These are phyloP conservation scores for Phanerochaete sordida DNA, from an alignment of 768 basidiomycete genomes.

Conservation along the genomic window DNA sequence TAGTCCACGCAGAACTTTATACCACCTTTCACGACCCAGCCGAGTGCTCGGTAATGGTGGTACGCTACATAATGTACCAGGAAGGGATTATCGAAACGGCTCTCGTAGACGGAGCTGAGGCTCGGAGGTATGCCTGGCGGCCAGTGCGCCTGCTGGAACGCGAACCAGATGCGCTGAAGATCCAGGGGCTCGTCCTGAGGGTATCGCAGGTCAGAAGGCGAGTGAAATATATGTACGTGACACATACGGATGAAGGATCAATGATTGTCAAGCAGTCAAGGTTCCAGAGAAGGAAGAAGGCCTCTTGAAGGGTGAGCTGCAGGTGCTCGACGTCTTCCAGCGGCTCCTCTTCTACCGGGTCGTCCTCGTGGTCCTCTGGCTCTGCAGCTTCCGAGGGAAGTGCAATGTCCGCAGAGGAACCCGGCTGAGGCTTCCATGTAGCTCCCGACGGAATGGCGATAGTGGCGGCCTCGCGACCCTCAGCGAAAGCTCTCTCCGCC, in stretches of 20 bases:
- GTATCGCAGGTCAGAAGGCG: no score
- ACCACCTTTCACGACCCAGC: slow-evolving; percentile 95
- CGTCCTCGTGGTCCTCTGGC: slow-evolving; percentile 22
- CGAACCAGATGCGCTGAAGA: slow-evolving; percentile 56
- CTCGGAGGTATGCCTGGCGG: slow-evolving; percentile 31
- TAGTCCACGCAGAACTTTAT: slow-evolving; percentile 98
- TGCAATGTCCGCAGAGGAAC: slow-evolving; percentile 4
- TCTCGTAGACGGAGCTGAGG: slow-evolving; percentile 17
- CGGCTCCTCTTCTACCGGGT: slow-evolving; percentile 44
- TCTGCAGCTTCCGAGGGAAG: neutral
- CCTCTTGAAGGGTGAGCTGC: slow-evolving; percentile 85
- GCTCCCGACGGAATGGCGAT: slow-evolving; percentile 75
- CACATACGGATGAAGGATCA: slow-evolving; percentile 62
- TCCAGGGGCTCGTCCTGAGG: slow-evolving; percentile 58
- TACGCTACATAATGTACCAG: slow-evolving; percentile 86
- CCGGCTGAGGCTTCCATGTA: slow-evolving; percentile 63
- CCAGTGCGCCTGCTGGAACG: slow-evolving; percentile 57
- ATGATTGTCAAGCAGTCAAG: slow-evolving; percentile 77
- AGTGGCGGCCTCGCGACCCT: slow-evolving; percentile 60
- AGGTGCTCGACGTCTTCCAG: slow-evolving; percentile 83
- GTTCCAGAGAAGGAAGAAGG: slow-evolving; percentile 84
- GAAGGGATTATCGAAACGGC: slow-evolving; percentile 87
- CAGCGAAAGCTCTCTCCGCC: slow-evolving; percentile 72
- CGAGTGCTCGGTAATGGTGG: slow-evolving; percentile 93
- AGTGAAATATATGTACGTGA: no score